Evolutionary conservation across 2,329 filamentous ascomycete species (phyloP).

Genomic region (Rutstroemia sp.): DNA sequence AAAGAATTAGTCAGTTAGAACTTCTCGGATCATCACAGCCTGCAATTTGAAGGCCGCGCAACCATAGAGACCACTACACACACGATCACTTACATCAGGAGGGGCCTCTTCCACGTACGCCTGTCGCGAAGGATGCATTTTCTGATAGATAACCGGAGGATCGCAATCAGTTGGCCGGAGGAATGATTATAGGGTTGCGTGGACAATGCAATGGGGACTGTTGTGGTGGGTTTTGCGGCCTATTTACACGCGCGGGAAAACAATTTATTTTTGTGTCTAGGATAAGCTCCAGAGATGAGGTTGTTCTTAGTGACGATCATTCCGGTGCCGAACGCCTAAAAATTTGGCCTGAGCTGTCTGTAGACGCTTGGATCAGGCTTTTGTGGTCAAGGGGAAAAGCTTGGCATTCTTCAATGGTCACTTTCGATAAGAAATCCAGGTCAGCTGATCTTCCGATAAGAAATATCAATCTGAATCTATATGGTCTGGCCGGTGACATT

Average conservation of each 20-base stretch:
- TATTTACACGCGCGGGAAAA: background rate
- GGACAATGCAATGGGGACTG: background rate
- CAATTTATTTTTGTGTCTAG: background rate
- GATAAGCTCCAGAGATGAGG: background rate
- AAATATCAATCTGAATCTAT: no score
- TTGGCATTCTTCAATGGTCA: no score
- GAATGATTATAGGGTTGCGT: no score
- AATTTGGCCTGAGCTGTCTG: background rate
- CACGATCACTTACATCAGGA: conserved; percentile 49
- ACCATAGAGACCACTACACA: background rate
- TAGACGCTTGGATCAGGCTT: background rate
- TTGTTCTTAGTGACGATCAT: background rate
- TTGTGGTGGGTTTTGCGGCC: background rate
- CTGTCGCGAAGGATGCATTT: conserved; percentile 80
- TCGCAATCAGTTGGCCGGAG: no score
- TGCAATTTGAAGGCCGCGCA: no score
- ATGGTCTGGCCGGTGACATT: no score
- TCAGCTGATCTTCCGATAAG: no score
- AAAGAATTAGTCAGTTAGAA: background rate
- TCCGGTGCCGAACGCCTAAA: background rate
- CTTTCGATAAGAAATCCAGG: no score
- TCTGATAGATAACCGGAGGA: no score
- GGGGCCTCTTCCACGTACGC: conserved; percentile 87
- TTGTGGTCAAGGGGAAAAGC: background rate
- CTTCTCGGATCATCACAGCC: background rate